Base-by-base conservation (phyloP, 176 grass and related monocot genomes). In the Ampelocalamus luodianensis region DNA sequence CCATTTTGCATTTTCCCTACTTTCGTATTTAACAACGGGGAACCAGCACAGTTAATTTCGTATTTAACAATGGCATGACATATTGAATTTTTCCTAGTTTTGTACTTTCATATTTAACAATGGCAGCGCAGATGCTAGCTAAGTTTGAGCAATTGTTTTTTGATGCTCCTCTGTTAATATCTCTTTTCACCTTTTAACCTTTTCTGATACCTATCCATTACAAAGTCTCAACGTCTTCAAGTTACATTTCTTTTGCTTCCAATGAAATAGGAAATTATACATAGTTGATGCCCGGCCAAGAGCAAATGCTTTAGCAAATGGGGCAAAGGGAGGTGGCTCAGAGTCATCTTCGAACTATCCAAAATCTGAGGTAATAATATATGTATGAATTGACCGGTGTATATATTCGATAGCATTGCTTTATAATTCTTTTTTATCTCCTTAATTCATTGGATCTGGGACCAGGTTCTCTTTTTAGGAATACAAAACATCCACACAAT, bases 281-380 rank as follows among this genome's bases (percentile, higher is more conserved):
- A 98, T 98, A 90, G 94, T 95, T 76, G 96, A 98, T 89, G 96
- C 96, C 70, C 94, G 96, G 60, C 96, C 96, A 86, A 98, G 91
- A 83, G 89, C 89, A 86, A 96, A 98, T 92, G 96, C 96, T 77
- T 86, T 98, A 75, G 96, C 93, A 79, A 98, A 98, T 89, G 91
- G 93, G 34, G 96, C 94, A 51, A 98, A 96, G 83, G 96, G 96
- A 85, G 96, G 96, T 43, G 96, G 96, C 71, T 98, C 96, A 59
- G 96, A 98, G 63, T 98, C 96, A 76, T 89, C 96, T 72, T 92
- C 96, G 50, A 98, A 98, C 81, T 98, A 98, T 78, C 84, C 90
- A 43, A 89, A 86, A 83, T 98, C 96, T 42, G 96, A 98, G 93
- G 96, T 91, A 78, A 81, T 71, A 18, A 79, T 70, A 68, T 10